A percentile compares a stretch with the other conserved stretches of the same genome.
phyloP scores from a whole-genome alignment of 495 filamentous ascomycete genomes.

The Hypoxylon crocopeplum region DNA sequence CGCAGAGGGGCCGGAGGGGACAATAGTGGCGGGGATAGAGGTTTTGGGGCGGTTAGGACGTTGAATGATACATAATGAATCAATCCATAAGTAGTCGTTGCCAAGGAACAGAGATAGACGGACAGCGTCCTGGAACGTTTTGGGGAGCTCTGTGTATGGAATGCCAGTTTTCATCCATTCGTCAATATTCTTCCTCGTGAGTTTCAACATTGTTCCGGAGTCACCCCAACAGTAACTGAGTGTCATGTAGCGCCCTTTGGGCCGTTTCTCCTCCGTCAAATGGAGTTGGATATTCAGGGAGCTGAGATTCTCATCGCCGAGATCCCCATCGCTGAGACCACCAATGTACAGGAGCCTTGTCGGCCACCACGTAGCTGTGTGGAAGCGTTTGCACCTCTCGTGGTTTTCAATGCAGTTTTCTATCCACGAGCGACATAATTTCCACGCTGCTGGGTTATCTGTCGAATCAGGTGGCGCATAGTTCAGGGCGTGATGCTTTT shows the following conservation, averaged over 20 bases:
- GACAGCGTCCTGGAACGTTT: slow-evolving; percentile 42
- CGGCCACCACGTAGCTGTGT: slow-evolving; percentile 2
- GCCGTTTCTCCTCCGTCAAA: neutral
- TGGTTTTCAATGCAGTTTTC: slow-evolving; percentile 11
- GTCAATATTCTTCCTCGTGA: slow-evolving; percentile 10
- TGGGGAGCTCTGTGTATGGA: slow-evolving; percentile 20
- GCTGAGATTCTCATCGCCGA: too few relatives aligned
- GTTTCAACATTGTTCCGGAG: slow-evolving; percentile 7
- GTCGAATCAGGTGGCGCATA: slow-evolving; percentile 6
- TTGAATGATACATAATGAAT: slow-evolving; percentile 45
- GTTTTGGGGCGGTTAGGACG: too few relatives aligned
- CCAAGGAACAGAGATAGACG: slow-evolving; percentile 22
- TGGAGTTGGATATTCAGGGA: slow-evolving; percentile 1
- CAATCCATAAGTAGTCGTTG: slow-evolving; percentile 44
- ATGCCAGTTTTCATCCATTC: slow-evolving; percentile 15
- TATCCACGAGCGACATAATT: slow-evolving; percentile 14
- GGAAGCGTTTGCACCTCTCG: neutral
- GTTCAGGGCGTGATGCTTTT: neutral
- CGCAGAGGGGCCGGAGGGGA: too few relatives aligned
- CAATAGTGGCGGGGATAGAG: too few relatives aligned
- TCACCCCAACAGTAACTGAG: slow-evolving; percentile 48
- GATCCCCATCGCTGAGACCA: too few relatives aligned
- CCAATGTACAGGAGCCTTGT: slow-evolving; percentile 15
- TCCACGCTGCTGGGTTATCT: neutral
- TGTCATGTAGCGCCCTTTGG: slow-evolving; percentile 31